Conservation (phyloP, 2,329 filamentous ascomycete species). For the Pleomassaria siparia region DNA sequence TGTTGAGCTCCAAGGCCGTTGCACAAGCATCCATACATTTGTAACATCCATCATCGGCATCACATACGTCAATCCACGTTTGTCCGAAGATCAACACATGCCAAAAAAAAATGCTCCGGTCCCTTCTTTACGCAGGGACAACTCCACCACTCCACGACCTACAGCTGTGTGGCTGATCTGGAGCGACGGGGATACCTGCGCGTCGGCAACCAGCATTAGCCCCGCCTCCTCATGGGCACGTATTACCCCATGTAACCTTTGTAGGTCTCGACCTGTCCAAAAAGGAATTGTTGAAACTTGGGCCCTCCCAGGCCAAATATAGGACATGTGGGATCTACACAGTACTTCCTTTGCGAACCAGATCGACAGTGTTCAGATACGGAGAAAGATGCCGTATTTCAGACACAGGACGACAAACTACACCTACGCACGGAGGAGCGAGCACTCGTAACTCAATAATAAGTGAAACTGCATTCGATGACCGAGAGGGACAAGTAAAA, state of each 20-base stretch:
- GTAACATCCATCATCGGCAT: background rate
- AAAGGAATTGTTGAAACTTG: background rate
- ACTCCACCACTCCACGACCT: background rate
- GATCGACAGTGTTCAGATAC: background rate
- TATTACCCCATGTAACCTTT: background rate
- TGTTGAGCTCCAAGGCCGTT: background rate
- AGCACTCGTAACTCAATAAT: too few relatives aligned
- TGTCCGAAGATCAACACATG: background rate
- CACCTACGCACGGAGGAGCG: too few relatives aligned
- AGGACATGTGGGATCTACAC: too few relatives aligned
- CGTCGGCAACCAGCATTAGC: slow-evolving; percentile 6
- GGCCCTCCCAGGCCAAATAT: background rate
- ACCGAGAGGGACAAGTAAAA: too few relatives aligned
- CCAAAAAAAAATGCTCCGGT: background rate
- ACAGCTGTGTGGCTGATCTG: background rate
- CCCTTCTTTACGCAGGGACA: background rate
- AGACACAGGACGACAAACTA: too few relatives aligned
- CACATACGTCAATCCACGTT: background rate
- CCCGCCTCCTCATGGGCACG: slow-evolving; percentile 1
- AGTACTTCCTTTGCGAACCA: background rate
- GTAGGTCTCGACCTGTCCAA: background rate
- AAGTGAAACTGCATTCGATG: too few relatives aligned
- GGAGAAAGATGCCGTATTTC: too few relatives aligned
- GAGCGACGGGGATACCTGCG: slow-evolving; percentile 2
- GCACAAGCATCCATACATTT: background rate